Base-by-base conservation (phyloP, 805 yeast genomes). In the Cyberlindnera japonica region DNA sequence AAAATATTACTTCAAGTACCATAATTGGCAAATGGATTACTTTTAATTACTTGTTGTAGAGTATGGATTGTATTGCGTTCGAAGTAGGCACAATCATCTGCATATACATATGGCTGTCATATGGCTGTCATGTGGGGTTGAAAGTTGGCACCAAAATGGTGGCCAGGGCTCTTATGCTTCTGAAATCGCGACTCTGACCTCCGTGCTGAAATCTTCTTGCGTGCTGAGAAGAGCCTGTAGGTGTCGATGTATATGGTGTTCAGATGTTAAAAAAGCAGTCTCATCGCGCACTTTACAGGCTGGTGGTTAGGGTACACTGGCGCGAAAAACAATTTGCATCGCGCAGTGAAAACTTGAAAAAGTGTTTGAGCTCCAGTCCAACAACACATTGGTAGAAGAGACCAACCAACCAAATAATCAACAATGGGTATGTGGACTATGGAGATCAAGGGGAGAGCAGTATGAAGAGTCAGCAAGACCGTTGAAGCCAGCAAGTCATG, bases 341-440 rank as follows among this genome's bases (percentile, higher is more conserved):
- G 41, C 47, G 32, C 41, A 31, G 47, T 43, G 49, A 45, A 51
- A 51, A 51, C 45, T 49, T 49, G 50, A 49, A 51, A 51, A 51
- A 50, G 49, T 38, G 43, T 43, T 37, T 36, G 38, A 31, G 33
- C 41, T 31, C 31, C 41, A 29, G 38, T 35, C 20, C 40, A 39
- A 38, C 41, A 37, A 34, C 45, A 38, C 37, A 11, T 25, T 19
- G 26, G 29, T 11, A 6, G n/a, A 30, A 27, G 39, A 35, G 31
- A 41, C 38, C 30, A 48, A 52, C 53, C 54, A 54, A 51, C 45
- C 49, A 52, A 40, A 52, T 44, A 38, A 53, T 53, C 55, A 54
- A 55, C 52, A 54, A 55, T 55, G 60, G 60, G 60, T 55, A 55
- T 51, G 60, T 55, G 34, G 29, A 33, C 6, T 16, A 19, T 13